Percentiles rank a stretch among this genome's conserved stretches.
phyloP scores from a whole-genome alignment of 768 basidiomycete genomes.

The Strobilomyces confusus region DNA sequence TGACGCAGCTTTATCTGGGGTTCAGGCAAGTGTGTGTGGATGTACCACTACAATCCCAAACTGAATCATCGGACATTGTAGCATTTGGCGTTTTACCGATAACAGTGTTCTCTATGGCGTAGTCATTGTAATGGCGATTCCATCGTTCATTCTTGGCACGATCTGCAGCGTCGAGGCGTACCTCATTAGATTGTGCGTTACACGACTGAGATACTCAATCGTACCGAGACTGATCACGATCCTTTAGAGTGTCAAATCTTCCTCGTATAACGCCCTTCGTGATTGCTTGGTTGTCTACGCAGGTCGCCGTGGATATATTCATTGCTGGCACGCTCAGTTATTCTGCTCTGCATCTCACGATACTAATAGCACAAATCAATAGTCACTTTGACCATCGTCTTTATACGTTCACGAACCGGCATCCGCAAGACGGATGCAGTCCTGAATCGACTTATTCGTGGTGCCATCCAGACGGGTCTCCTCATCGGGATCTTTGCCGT shows the following conservation, averaged over 20 bases:
- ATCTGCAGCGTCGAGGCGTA: background rate
- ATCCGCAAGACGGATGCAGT: background rate
- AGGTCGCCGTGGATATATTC: background rate
- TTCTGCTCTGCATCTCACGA: background rate
- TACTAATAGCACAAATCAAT: background rate
- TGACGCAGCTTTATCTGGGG: constrained; percentile 47
- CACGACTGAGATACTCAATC: background rate
- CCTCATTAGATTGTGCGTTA: background rate
- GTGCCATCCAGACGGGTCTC: background rate
- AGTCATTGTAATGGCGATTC: background rate
- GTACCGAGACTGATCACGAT: background rate
- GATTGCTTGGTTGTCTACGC: background rate
- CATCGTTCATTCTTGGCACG: background rate
- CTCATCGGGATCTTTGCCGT: background rate
- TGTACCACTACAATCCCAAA: background rate
- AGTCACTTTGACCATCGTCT: background rate
- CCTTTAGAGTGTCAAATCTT: background rate
- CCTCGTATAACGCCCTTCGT: background rate
- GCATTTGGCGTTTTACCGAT: background rate
- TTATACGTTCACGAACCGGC: background rate
- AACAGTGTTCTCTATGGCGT: background rate
- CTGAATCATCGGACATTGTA: background rate
- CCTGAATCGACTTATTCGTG: background rate
- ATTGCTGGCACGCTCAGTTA: background rate
- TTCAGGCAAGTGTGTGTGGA: constrained; percentile 32